phyloP scores from a whole-genome alignment of 495 filamentous ascomycete species.

The Endocarpon pusillum region DNA sequence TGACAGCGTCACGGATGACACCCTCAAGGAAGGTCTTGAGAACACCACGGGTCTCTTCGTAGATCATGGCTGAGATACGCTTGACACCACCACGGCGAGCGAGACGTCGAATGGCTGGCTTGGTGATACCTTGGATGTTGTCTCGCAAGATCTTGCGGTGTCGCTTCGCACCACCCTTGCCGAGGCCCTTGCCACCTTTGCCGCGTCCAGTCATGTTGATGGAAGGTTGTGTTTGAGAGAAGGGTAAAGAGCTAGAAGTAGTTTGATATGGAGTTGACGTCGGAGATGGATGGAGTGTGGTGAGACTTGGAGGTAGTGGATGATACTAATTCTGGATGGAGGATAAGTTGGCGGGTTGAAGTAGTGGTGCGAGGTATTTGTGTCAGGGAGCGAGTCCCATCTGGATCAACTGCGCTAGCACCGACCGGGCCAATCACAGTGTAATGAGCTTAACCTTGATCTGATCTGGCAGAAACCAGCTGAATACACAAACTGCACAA shows the following conservation, averaged over 20 bases:
- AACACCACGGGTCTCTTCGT: slow-evolving; percentile 99
- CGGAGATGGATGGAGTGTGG: slow-evolving; percentile 9
- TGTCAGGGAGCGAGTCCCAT: no score
- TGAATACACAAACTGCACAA: no score
- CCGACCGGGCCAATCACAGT: no score
- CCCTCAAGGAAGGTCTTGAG: slow-evolving; percentile 99
- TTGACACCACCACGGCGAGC: slow-evolving; percentile 99
- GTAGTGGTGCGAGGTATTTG: slow-evolving; percentile 30
- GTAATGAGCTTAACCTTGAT: no score
- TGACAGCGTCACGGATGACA: slow-evolving; percentile 98
- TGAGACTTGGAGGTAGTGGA: slow-evolving; percentile 10
- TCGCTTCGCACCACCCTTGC: slow-evolving; percentile 82
- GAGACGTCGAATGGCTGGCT: slow-evolving; percentile 99
- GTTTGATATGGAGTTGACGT: slow-evolving; percentile 18
- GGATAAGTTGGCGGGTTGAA: slow-evolving; percentile 17
- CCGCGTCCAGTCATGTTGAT: slow-evolving; percentile 60
- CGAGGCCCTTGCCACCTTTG: slow-evolving; percentile 97
- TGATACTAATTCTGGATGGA: slow-evolving; percentile 22
- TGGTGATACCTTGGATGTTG: slow-evolving; percentile 98
- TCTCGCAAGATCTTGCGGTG: slow-evolving; percentile 99
- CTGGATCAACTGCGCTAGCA: no score
- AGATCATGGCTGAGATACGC: slow-evolving; percentile 98
- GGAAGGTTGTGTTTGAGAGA: slow-evolving; percentile 12
- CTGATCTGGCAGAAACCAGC: no score
- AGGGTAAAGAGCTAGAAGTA: slow-evolving; percentile 17